Conservation (phyloP, 2,329 filamentous ascomycete species). For the Emydomyces testavorans region DNA sequence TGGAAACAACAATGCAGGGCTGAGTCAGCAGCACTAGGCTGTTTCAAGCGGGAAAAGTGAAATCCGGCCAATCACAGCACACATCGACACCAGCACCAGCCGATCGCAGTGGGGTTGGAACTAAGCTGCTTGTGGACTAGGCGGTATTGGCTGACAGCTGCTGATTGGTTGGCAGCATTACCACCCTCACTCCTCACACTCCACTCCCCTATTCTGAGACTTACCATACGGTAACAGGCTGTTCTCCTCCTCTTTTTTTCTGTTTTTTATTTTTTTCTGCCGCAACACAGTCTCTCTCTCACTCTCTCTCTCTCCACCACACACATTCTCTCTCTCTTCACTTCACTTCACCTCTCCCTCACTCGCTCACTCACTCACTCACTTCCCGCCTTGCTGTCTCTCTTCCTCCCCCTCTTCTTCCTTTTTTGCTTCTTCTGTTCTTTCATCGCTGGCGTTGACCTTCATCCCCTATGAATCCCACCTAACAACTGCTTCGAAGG, state of each 20-base stretch:
- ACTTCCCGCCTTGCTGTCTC: neutral
- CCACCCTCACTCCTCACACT: no score
- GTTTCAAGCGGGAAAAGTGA: neutral
- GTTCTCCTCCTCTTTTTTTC: neutral
- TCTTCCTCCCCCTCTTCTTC: neutral
- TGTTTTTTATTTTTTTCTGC: neutral
- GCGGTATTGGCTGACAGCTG: neutral
- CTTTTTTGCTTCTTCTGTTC: neutral
- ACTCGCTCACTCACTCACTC: neutral
- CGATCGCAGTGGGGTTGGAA: neutral
- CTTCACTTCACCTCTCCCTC: neutral
- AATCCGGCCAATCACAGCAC: conserved; percentile 1
- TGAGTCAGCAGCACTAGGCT: conserved; percentile 1
- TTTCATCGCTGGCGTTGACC: conserved; percentile 7
- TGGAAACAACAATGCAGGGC: no score
- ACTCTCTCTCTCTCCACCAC: neutral
- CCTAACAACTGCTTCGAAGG: neutral
- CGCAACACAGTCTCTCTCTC: neutral
- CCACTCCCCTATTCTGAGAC: neutral
- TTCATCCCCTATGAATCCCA: neutral
- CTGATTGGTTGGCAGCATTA: neutral
- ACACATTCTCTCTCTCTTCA: neutral
- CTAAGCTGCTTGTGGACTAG: neutral
- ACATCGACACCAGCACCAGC: neutral
- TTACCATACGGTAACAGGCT: neutral